These are phyloP conservation scores for Isabelozyma gotoi DNA, from an alignment of 805 yeast species.

Conservation along the genomic window DNA sequence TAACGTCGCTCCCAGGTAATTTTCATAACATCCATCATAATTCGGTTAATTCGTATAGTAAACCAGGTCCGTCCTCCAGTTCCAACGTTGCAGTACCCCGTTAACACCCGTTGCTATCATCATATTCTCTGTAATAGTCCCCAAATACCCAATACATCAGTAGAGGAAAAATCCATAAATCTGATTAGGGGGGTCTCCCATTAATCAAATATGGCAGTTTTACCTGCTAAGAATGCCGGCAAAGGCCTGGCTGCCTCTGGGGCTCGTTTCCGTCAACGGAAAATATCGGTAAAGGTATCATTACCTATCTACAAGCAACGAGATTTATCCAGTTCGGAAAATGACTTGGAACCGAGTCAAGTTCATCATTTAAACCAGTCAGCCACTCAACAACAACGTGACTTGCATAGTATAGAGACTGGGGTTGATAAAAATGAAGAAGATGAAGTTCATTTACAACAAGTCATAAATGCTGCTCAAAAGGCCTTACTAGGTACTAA, in stretches of 20 bases:
- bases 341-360: constrained; percentile 43
- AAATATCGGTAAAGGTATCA: constrained; percentile 88
- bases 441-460: constrained; percentile 93
- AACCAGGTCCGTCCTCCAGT: neutral
- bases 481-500: constrained; percentile 50
- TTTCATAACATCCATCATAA: neutral
- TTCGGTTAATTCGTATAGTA: neutral
- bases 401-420: constrained; percentile 85
- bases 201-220: constrained; percentile 34
- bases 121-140: neutral
- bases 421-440: constrained; percentile 98
- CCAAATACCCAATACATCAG: neutral
- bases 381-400: constrained; percentile 72
- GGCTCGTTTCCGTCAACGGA: constrained; percentile 89
- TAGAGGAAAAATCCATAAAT: neutral
- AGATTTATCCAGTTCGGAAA: constrained; percentile 78
- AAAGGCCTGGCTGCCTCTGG: constrained; percentile 37
- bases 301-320: constrained; percentile 72
- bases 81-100: neutral
- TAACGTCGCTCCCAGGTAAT: constrained; percentile 6
- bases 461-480: constrained; percentile 79
- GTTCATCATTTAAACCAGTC: constrained; percentile 36
- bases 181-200: neutral
- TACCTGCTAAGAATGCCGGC: constrained; percentile 34
- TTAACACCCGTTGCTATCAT: neutral